Evolutionary conservation across 192 early-diverging fungal species (phyloP).

Genomic region (Linnemannia zychae): DNA sequence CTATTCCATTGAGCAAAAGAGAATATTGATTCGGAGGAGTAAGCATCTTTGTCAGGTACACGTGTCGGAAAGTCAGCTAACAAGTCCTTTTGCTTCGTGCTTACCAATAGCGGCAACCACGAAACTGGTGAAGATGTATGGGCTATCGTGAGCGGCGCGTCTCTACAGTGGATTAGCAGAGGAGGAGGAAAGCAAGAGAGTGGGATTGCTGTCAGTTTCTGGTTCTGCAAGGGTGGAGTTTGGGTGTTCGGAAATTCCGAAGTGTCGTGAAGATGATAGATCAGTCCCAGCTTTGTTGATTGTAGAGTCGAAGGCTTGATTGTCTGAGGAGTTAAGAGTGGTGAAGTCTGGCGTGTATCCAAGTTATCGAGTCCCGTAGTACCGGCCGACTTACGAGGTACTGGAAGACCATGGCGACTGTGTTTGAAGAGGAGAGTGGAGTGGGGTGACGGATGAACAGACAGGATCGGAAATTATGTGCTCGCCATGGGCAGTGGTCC

Average conservation of each 20-base stretch:
- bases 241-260: not conserved
- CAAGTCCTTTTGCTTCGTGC: not conserved
- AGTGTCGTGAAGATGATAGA: not conserved
- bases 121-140: constrained; percentile 57
- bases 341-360: not conserved
- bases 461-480: constrained; percentile 7
- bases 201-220: not conserved
- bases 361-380: not conserved
- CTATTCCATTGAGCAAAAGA: not conserved
- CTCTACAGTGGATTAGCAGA: constrained; percentile 9
- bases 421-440: not conserved
- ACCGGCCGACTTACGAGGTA: constrained; percentile 48
- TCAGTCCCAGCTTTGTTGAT: not conserved
- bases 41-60: not conserved
- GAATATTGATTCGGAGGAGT: not conserved
- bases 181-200: not conserved
- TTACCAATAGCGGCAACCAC: constrained; percentile 54
- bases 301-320: not conserved
- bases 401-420: constrained; percentile 49
- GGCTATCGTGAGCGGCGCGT: constrained; percentile 35
- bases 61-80: not conserved
- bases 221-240: not conserved
- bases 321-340: not conserved
- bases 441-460: not conserved
- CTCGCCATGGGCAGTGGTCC: not conserved